Base-by-base conservation (phyloP, 2,329 filamentous ascomycete species). In the Lojkania enalia region DNA sequence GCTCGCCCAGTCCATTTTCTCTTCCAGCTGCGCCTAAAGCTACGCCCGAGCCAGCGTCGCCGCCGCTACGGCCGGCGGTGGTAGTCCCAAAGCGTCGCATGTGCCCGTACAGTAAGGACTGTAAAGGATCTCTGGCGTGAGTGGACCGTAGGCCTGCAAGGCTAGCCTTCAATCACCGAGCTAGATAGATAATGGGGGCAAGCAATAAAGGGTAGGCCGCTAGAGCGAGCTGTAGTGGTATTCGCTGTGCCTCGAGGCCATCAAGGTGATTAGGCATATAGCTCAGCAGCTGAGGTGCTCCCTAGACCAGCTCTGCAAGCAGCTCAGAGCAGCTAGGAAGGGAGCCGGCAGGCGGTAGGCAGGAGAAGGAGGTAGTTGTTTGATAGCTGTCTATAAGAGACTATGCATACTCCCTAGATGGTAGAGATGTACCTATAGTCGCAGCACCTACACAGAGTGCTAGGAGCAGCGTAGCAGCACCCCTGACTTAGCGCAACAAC, bases 241-340 rank as follows among this genome's bases (percentile, higher is more conserved):
- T 30, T 42, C 30, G 5, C 39, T 42, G 14, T 14, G 20, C 29
- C 27, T 42, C 13, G 30, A 42, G 30, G 39, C 19, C 14, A 42
- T 42, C 30, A 42, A 42, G 39, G 39, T 35, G 39, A 35, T 42
- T 20, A 35, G 18, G 30, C 30, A 20, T 19, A 23, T 35, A 21
- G 39, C 39, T 11, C 20, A 42, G 39, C 30, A 42, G 39, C 19
- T 14, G 30, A 35, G 39, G 39, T 42, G 30, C 39, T 42, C 30
- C 12, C 30, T 42, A 18, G 39, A 42, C 39, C 20, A 42, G 39
- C 30, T 42, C n/a, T 42, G 30, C 20, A 42, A 42, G 39, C 29
- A 35, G 30, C 30, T 42, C 6, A 42, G 39, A 19, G 39, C 39
- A 7, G 30, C 27, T 27, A 31, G 39, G n/a, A 42, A 42, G 39